Evolutionary conservation across 75 land plant species (phyloP).

Genomic region (Picea sitchensis): DNA sequence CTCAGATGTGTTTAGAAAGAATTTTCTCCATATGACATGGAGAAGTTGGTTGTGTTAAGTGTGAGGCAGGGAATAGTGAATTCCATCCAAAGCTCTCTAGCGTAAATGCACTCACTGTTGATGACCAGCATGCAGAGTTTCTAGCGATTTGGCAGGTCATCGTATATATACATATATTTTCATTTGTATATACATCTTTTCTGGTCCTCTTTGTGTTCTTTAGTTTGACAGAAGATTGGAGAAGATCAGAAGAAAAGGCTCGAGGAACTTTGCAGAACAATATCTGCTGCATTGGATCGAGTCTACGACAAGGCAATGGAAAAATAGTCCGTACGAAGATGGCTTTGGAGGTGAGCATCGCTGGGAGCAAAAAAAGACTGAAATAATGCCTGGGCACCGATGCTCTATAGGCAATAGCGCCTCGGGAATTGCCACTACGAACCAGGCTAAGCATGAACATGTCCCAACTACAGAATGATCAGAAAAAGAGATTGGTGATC

Average conservation of each 20-base stretch:
- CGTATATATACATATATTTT: not conserved
- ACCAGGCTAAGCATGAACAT: slow-evolving; percentile 19
- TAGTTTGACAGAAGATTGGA: not conserved
- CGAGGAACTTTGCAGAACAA: too few species aligned
- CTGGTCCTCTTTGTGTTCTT: not conserved
- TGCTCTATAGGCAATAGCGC: slow-evolving; percentile 15
- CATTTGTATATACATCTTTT: not conserved
- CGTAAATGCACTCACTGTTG: not conserved
- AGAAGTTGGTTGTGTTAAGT: not conserved
- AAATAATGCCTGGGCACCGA: slow-evolving; percentile 13
- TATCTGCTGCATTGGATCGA: not conserved
- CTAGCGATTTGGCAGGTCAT: slow-evolving; percentile 8
- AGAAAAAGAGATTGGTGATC: too few species aligned
- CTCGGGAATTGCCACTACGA: slow-evolving; percentile 19
- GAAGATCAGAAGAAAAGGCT: too few species aligned
- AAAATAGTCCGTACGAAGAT: slow-evolving; percentile 15
- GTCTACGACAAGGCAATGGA: slow-evolving; percentile 25
- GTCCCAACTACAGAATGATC: not conserved
- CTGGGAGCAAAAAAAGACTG: slow-evolving; percentile 15
- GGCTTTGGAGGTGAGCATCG: slow-evolving; percentile 17
- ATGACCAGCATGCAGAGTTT: slow-evolving; percentile 20
- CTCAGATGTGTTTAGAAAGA: not conserved
- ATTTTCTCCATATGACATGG: not conserved
- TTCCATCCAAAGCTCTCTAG: not conserved
- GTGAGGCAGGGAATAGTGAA: slow-evolving; percentile 2